Percentiles rank a stretch among this genome's conserved stretches.
These are phyloP conservation scores for Salix viminalis DNA, from an alignment of 345 rosid species.

Conservation along the genomic window DNA sequence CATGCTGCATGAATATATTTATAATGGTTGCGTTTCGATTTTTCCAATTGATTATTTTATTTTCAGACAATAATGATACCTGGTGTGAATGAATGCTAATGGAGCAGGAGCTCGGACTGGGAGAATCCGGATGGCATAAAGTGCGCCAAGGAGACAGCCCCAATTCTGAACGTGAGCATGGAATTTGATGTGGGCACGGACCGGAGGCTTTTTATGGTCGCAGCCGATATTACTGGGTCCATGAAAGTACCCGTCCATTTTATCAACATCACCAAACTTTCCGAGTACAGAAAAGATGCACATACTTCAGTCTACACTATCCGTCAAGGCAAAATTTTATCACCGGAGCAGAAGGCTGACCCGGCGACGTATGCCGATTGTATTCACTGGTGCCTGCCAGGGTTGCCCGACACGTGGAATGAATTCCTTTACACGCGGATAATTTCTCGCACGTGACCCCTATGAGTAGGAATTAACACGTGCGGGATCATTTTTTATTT, in stretches of 20 bases:
- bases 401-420: slow-evolving; percentile 90
- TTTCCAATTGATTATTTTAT: background rate
- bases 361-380: slow-evolving; percentile 86
- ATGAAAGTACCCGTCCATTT: slow-evolving; percentile 59
- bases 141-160: slow-evolving; percentile 72
- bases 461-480: background rate
- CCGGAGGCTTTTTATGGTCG: slow-evolving; percentile 46
- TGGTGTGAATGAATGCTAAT: background rate
- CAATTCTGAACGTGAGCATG: slow-evolving; percentile 52
- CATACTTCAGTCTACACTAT: slow-evolving; percentile 80
- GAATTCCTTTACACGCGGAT: slow-evolving; percentile 77
- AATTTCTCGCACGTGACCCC: slow-evolving; percentile 54
- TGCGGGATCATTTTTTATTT: background rate
- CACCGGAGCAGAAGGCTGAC: slow-evolving; percentile 70
- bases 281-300: slow-evolving; percentile 84
- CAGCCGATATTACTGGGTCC: slow-evolving; percentile 44
- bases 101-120: slow-evolving; percentile 68
- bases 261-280: slow-evolving; percentile 64
- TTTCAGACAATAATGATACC: background rate
- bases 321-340: slow-evolving; percentile 74
- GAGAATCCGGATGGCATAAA: slow-evolving; percentile 43
- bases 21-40: background rate
- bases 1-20: too few relatives aligned
- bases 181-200: slow-evolving; percentile 70
- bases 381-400: slow-evolving; percentile 97